Conservation (phyloP, 306 rosid genomes). For the Elaeagnus macrophylla region DNA sequence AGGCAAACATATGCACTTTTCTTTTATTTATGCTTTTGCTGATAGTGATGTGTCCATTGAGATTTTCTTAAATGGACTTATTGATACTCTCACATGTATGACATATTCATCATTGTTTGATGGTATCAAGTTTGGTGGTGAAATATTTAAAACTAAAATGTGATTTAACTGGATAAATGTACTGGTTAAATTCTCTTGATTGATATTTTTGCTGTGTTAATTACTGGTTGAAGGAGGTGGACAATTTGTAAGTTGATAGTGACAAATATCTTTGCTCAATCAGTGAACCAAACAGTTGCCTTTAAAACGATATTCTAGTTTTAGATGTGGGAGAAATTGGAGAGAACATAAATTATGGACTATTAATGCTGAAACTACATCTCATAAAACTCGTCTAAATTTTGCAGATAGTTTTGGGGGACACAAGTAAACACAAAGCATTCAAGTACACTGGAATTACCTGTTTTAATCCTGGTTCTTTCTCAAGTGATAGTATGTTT, state of each 20-base stretch:
- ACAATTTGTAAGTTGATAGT: too few relatives aligned
- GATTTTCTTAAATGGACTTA: background rate
- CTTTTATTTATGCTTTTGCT: background rate
- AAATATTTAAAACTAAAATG: background rate
- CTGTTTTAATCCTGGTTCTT: slow-evolving; percentile 84
- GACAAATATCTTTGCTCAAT: too few relatives aligned
- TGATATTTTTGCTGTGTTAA: background rate
- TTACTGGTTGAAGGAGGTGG: too few relatives aligned
- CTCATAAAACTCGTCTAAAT: slow-evolving; percentile 14
- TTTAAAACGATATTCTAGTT: too few relatives aligned
- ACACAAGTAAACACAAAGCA: slow-evolving; percentile 78
- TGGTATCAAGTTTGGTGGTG: background rate
- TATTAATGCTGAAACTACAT: too few relatives aligned
- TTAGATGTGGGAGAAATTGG: too few relatives aligned
- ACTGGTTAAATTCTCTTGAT: background rate
- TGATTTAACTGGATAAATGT: background rate
- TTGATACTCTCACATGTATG: background rate
- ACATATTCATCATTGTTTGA: background rate
- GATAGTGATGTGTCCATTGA: too few relatives aligned
- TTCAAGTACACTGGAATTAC: slow-evolving; percentile 86
- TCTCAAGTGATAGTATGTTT: slow-evolving; percentile 65
- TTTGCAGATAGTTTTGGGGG: slow-evolving; percentile 76
- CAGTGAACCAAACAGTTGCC: too few relatives aligned
- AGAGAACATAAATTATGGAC: too few relatives aligned
- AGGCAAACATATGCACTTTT: too few relatives aligned